Evolutionary conservation across 192 early-diverging fungal species (phyloP).

Genomic region (Coemansia guatemalensis): DNA sequence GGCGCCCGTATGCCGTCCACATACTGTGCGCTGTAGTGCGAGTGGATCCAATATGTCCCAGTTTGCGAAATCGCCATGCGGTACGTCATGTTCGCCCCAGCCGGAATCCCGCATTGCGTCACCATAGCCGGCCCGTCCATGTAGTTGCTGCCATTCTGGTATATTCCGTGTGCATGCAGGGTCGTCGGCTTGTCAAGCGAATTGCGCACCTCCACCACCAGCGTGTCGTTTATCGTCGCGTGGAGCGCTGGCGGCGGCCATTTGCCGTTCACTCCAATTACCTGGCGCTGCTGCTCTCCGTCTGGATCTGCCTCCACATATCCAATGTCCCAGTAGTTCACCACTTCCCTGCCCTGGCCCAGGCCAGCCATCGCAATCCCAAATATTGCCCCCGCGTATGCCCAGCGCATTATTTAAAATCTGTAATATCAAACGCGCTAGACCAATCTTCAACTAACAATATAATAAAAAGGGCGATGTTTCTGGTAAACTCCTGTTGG

Average conservation of each 20-base stretch:
- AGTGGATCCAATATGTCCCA: constrained; percentile 87
- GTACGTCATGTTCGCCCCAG: constrained; percentile 68
- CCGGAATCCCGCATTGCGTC: constrained; percentile 77
- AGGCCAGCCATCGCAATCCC: not conserved
- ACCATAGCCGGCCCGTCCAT: constrained; percentile 71
- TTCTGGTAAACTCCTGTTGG: not conserved
- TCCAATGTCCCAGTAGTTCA: constrained; percentile 70
- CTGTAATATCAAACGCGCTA: not conserved
- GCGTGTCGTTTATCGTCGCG: constrained; percentile 35
- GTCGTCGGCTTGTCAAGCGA: constrained; percentile 61
- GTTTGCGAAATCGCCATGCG: constrained; percentile 63
- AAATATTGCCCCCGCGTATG: not conserved
- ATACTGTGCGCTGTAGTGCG: constrained; percentile 72
- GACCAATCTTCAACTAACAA: not conserved
- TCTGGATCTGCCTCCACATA: constrained; percentile 69
- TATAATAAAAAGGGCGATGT: not conserved
- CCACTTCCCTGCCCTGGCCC: constrained; percentile 55
- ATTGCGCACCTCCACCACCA: constrained; percentile 55
- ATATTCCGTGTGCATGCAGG: constrained; percentile 78
- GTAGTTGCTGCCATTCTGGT: constrained; percentile 70
- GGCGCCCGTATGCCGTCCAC: constrained; percentile 77
- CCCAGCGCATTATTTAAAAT: not conserved
- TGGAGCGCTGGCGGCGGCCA: constrained; percentile 61
- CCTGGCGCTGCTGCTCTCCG: constrained; percentile 61
- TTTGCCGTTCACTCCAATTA: constrained; percentile 66